These are phyloP conservation scores for Annulohypoxylon maeteangense DNA, from an alignment of 495 filamentous ascomycete species.

Conservation along the genomic window DNA sequence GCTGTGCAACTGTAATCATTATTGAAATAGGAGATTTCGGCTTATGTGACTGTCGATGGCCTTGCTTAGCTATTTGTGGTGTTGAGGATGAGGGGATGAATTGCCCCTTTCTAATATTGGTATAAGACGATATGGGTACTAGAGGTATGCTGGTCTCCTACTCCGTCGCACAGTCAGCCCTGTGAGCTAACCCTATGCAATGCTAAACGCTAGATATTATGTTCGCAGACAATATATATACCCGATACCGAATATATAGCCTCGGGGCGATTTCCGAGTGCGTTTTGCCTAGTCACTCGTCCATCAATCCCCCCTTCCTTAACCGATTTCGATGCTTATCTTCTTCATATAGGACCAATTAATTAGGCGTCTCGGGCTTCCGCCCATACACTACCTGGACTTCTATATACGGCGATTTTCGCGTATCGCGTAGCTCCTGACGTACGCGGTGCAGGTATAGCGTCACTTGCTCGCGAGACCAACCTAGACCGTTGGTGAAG, in stretches of 20 bases:
- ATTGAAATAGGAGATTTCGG: constrained; percentile 22
- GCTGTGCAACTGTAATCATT: constrained; percentile 5
- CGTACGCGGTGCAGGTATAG: constrained; percentile 41
- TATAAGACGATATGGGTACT: not conserved
- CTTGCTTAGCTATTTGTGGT: not conserved
- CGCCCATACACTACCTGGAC: constrained; percentile 38
- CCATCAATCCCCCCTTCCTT: not conserved
- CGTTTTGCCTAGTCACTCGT: not conserved
- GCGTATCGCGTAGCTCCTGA: constrained; percentile 43
- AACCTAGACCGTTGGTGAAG: constrained; percentile 44
- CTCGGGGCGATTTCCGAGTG: not conserved
- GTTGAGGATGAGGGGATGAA: not conserved
- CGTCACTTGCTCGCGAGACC: constrained; percentile 43
- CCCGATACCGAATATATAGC: constrained; percentile 3
- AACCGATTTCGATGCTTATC: not conserved
- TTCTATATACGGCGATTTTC: constrained; percentile 38
- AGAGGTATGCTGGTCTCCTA: not conserved
- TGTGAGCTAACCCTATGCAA: not conserved
- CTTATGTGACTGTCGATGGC: not conserved
- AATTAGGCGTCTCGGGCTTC: constrained; percentile 25
- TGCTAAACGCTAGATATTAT: constrained; percentile 14
- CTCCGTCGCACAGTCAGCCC: not conserved
- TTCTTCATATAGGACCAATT: not conserved
- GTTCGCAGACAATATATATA: not conserved
- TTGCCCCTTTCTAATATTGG: not conserved